Evolutionary conservation across 176 grass and related monocot species (phyloP), one percentile per base, ranked within the genome.

Genomic region (Aegilops tauschii): DNA sequence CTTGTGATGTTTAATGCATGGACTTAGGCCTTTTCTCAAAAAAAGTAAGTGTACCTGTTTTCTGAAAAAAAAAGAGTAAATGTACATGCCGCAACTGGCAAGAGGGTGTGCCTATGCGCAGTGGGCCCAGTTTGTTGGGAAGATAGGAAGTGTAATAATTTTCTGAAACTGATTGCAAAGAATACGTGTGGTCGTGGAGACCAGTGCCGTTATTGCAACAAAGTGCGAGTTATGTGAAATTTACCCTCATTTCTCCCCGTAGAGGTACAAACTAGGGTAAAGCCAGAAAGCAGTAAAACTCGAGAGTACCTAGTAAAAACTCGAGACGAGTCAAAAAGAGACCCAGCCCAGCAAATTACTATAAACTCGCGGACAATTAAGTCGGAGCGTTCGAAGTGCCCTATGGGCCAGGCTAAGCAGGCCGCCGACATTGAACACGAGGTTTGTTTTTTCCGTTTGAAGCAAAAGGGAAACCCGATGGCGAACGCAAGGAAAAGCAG

Each of bases 341-440:
- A 82, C 12, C 3, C 29, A 65, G 40, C 17, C 29, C 16, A 61
- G 11, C 6, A 9, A 30, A 9, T 29, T 52, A 8, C 12, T 0
- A 47, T 74, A 75, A 30, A 29, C 42, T 3, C 34, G 27, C 20
- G 2, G 16, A 3, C 9, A 75, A 74, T 54, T 81, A 65, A 81
- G 39, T 20, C 0, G 5, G 58, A 30, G 2, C 21, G 20, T 0
- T 4, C 58, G 0, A 0, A 6, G 14, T 63, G 73, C 84, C 84
- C 44, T 45, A 12, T 56, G 37, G 65, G 31, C 65, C 42, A 90
- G 84, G 84, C 42, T 28, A 90, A 40, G 3, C 8, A 5, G 27
- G 27, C 70, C 23, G 81, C 32, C n/a, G 10, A 59, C 27, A 76
- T 76, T n/a, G 79, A 68, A 39, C 3, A 14, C 17, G 18, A 50